phyloP scores from a whole-genome alignment of 768 basidiomycete genomes.

The Pisolithus marmoratus region DNA sequence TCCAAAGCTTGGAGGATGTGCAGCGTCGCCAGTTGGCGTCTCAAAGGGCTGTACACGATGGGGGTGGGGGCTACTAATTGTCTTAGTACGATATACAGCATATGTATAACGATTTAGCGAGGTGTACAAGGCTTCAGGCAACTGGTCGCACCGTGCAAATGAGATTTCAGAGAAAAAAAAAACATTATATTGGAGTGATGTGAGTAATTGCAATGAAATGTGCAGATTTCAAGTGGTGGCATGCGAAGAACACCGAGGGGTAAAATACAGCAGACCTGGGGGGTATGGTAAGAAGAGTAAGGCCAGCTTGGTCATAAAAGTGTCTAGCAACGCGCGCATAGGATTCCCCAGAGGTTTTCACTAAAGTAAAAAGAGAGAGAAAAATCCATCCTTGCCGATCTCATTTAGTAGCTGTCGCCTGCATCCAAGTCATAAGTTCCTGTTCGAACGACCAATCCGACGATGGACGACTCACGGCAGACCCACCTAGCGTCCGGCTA shows the following conservation, averaged over 20 bases:
- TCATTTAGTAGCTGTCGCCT: slow-evolving; percentile 32
- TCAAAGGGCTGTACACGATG: slow-evolving; percentile 65
- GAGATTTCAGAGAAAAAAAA: slow-evolving; percentile 5
- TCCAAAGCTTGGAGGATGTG: slow-evolving; percentile 91
- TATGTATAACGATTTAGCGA: not conserved
- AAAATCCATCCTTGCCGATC: slow-evolving; percentile 6
- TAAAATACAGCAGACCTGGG: slow-evolving; percentile 38
- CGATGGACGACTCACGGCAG: slow-evolving; percentile 50
- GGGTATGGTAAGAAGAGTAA: slow-evolving; percentile 31
- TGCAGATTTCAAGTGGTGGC: slow-evolving; percentile 31
- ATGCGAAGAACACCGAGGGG: slow-evolving; percentile 27
- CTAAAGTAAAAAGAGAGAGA: slow-evolving; percentile 5
- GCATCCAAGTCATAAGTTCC: slow-evolving; percentile 33
- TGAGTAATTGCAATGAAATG: slow-evolving; percentile 33
- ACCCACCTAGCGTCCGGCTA: slow-evolving; percentile 66
- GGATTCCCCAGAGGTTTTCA: slow-evolving; percentile 10
- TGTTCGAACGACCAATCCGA: slow-evolving; percentile 30
- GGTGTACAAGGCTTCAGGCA: not conserved
- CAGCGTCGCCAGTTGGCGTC: slow-evolving; percentile 89
- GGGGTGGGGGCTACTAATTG: slow-evolving; percentile 38
- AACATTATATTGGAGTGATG: slow-evolving; percentile 26
- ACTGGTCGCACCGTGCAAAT: not conserved
- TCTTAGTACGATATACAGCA: not conserved
- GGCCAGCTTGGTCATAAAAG: slow-evolving; percentile 30
- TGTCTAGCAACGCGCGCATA: slow-evolving; percentile 23